Percentiles rank a stretch among this genome's conserved stretches.
Conservation (phyloP, 371 early-diverging fungal species). For the Mucor sp. region DNA sequence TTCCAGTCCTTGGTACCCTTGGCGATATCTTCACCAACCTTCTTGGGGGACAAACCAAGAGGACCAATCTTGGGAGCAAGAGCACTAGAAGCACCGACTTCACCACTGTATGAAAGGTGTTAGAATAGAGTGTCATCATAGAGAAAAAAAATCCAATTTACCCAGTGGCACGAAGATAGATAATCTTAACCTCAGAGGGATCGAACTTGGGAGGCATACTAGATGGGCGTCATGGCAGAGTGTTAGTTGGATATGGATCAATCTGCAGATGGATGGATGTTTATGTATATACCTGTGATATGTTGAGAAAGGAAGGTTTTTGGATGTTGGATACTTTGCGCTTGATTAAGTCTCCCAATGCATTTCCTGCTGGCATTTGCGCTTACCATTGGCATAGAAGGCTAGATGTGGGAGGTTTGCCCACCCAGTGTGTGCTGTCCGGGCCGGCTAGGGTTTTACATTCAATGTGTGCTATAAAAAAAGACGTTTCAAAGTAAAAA, state of each 20-base stretch:
- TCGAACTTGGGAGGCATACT: conserved; percentile 73
- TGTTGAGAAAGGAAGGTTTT: conserved; percentile 22
- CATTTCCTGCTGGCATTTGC: neutral
- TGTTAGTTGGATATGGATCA: neutral
- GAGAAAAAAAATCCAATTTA: conserved; percentile 10
- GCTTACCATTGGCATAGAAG: neutral
- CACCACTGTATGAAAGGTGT: conserved; percentile 67
- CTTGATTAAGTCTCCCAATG: conserved; percentile 5
- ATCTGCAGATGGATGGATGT: conserved; percentile 15
- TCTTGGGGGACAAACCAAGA: conserved; percentile 99
- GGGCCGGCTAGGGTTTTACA: neutral
- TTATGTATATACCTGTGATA: conserved; percentile 16
- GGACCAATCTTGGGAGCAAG: conserved; percentile 99
- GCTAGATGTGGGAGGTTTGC: neutral
- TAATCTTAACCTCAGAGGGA: conserved; percentile 51
- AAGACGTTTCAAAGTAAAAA: too few relatives aligned
- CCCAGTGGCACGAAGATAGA: conserved; percentile 95
- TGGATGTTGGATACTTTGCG: conserved; percentile 9
- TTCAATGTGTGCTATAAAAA: too few relatives aligned
- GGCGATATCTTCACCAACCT: conserved; percentile 99
- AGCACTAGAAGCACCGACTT: conserved; percentile 98
- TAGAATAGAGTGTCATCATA: too few relatives aligned
- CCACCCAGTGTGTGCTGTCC: neutral
- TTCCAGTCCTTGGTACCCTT: conserved; percentile 94
- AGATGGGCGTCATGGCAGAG: neutral